These are phyloP conservation scores for Hygrocybe punicea DNA, from an alignment of 768 basidiomycete species.

Conservation along the genomic window DNA sequence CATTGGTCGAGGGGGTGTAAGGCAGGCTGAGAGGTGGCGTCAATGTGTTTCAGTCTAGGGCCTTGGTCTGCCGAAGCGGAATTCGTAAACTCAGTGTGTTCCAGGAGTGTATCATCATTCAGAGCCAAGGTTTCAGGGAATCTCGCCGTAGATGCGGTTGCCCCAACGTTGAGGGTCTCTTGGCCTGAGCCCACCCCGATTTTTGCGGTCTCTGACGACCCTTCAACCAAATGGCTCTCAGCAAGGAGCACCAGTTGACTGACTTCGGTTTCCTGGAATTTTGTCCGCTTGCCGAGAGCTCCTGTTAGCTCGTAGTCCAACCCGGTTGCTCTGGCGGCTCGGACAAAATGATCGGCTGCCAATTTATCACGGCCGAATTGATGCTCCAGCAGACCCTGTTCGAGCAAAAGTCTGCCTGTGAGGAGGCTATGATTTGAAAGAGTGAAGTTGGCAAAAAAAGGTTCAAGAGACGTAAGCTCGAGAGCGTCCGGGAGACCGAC, in stretches of 20 bases:
- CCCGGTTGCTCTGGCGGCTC: constrained; percentile 71
- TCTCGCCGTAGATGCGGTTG: constrained; percentile 3
- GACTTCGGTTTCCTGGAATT: constrained; percentile 81
- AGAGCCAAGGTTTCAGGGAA: constrained; percentile 79
- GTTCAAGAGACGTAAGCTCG: constrained; percentile 39
- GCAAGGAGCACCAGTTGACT: constrained; percentile 93
- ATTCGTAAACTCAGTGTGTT: constrained; percentile 88
- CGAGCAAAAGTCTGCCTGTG: constrained; percentile 62
- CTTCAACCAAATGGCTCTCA: constrained; percentile 58
- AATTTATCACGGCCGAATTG: constrained; percentile 67
- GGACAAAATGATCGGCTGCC: constrained; percentile 74
- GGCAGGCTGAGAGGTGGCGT: constrained; percentile 80
- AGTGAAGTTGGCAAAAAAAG: constrained; percentile 43
- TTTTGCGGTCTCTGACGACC: constrained; percentile 8
- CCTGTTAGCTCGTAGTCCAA: constrained; percentile 90
- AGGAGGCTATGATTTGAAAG: constrained; percentile 63
- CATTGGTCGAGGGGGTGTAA: constrained; percentile 93
- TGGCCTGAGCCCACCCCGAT: constrained; percentile 9
- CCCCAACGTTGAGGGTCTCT: constrained; percentile 3
- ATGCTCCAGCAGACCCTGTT: constrained; percentile 79
- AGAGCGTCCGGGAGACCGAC: constrained; percentile 52
- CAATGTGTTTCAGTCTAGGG: constrained; percentile 58
- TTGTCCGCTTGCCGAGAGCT: constrained; percentile 88
- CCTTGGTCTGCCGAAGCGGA: constrained; percentile 49
- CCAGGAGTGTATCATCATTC: constrained; percentile 95